phyloP scores from a whole-genome alignment of 1,284 basidiomycete species.

The Taiwanofungus camphoratus region DNA sequence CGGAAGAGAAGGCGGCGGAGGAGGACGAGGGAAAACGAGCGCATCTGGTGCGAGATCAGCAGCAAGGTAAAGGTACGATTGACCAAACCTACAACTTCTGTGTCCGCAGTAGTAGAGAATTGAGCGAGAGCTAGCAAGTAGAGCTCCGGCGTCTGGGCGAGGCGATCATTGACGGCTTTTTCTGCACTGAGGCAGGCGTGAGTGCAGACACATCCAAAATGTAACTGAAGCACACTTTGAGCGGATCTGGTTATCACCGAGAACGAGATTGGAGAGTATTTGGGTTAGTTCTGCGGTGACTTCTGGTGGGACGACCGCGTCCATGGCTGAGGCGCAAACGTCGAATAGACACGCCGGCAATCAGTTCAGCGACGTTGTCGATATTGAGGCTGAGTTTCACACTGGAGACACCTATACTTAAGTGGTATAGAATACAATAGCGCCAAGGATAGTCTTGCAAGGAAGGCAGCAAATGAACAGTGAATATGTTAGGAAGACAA shows the following conservation, averaged over 20 bases:
- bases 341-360: too few relatives aligned
- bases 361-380: too few relatives aligned
- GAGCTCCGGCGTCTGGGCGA: conserved; percentile 69
- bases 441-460: too few relatives aligned
- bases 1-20: conserved; percentile 72
- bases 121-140: conserved; percentile 71
- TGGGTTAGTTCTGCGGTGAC: conserved; percentile 70
- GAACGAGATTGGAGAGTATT: conserved; percentile 74
- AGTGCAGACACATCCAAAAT: conserved; percentile 4
- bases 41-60: conserved; percentile 47
- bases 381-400: too few relatives aligned
- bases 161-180: conserved; percentile 69
- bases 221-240: conserved; percentile 46
- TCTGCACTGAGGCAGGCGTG: conserved; percentile 50
- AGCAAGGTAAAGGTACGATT: background rate
- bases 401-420: too few relatives aligned
- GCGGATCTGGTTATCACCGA: conserved; percentile 75
- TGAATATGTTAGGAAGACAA: too few relatives aligned
- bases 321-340: conserved; percentile 33
- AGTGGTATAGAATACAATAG: too few relatives aligned
- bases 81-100: conserved; percentile 56
- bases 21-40: conserved; percentile 74
- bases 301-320: conserved; percentile 49
- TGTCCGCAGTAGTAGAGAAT: conserved; percentile 66
- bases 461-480: too few relatives aligned